phyloP scores from a whole-genome alignment of 495 filamentous ascomycete species.

The Trichoderma gamsii region DNA sequence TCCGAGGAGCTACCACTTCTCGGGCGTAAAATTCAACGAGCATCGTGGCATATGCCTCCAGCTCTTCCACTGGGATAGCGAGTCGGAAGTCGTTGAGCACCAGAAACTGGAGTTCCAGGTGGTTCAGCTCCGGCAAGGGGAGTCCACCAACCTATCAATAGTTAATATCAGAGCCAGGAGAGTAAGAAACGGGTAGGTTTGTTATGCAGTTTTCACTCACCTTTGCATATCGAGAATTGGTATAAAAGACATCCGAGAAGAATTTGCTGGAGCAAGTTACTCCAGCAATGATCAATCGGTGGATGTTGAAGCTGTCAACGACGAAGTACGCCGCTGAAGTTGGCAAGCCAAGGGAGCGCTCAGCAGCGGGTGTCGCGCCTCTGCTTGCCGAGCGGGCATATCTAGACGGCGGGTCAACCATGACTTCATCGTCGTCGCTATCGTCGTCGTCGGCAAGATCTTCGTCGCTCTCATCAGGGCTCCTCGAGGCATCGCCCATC shows the following conservation, averaged over 20 bases:
- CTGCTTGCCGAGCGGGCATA: constrained; percentile 19
- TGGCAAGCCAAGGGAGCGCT: constrained; percentile 27
- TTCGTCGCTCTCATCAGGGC: constrained; percentile 25
- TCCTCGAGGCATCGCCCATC: constrained; percentile 29
- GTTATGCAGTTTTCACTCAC: constrained; percentile 40
- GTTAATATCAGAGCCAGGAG: not conserved
- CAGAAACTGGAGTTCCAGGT: constrained; percentile 94
- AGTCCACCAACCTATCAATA: constrained; percentile 77
- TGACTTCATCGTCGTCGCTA: constrained; percentile 22
- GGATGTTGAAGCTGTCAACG: constrained; percentile 98
- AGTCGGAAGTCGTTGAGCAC: constrained; percentile 96
- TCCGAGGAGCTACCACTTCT: constrained; percentile 60
- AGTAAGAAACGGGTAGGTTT: not conserved
- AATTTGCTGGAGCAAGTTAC: constrained; percentile 99
- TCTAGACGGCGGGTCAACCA: constrained; percentile 9
- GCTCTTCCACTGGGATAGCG: constrained; percentile 86
- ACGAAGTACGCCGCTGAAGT: constrained; percentile 70
- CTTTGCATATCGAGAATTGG: constrained; percentile 98
- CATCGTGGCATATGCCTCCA: constrained; percentile 98
- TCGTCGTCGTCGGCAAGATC: constrained; percentile 35
- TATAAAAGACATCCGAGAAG: constrained; percentile 99
- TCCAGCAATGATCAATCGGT: constrained; percentile 91
- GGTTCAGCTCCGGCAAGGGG: constrained; percentile 93
- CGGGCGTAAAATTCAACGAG: constrained; percentile 96
- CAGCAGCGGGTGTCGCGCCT: constrained; percentile 30